phyloP scores from a whole-genome alignment of 345 rosid genomes.

The Pugionium dolabratum region DNA sequence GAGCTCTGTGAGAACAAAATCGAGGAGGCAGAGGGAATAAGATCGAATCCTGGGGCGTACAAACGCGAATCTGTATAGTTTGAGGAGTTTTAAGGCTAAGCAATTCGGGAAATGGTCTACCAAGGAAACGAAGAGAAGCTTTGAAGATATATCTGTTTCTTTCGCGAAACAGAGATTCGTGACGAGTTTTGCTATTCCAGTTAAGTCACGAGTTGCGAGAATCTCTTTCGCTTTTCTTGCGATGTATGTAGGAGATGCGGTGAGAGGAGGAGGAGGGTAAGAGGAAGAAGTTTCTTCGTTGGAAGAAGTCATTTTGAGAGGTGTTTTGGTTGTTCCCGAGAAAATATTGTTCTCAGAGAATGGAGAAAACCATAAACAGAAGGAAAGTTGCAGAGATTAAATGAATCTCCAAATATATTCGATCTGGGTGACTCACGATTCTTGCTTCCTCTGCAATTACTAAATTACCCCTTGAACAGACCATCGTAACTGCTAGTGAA shows the following conservation, averaged over 20 bases:
- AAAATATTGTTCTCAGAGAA: neutral
- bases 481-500: too few species aligned
- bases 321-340: neutral
- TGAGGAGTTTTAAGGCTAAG: constrained; percentile 20
- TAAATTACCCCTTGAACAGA: too few species aligned
- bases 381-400: too few species aligned
- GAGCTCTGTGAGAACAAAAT: constrained; percentile 19
- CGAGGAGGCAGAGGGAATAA: constrained; percentile 14
- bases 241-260: neutral
- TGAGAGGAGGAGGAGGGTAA: constrained; percentile 25
- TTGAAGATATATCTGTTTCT: constrained; percentile 16
- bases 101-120: constrained; percentile 14
- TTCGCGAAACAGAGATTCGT: constrained; percentile 23
- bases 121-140: constrained; percentile 15
- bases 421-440: too few species aligned
- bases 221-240: neutral
- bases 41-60: constrained; percentile 2
- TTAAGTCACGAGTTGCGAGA: constrained; percentile 12
- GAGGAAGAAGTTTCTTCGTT: neutral
- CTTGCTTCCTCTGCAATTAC: too few species aligned
- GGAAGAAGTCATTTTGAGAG: neutral
- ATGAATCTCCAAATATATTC: too few species aligned
- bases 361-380: too few species aligned
- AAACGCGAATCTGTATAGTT: neutral
- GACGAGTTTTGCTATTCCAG: constrained; percentile 13